Evolutionary conservation across 2,329 filamentous ascomycete species (phyloP).

Genomic region (Colletotrichum paranaense): DNA sequence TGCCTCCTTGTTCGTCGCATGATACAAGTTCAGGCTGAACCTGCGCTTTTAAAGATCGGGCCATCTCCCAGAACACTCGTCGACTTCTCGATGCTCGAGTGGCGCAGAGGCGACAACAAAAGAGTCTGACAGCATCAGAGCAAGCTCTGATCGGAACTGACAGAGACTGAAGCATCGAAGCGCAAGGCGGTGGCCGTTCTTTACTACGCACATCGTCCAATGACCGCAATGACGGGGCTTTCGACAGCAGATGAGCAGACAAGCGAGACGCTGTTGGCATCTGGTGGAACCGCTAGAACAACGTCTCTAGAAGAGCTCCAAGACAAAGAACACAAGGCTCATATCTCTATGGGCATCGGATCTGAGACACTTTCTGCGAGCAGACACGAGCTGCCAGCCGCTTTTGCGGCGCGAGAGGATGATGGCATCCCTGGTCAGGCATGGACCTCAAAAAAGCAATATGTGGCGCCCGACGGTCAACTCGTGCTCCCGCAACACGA

Average conservation of each 20-base stretch:
- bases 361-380: constrained; percentile 26
- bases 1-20: background rate
- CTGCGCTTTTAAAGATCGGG: background rate
- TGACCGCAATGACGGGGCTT: background rate
- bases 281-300: background rate
- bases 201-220: background rate
- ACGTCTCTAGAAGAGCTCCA: background rate
- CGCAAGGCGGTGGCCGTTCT: background rate
- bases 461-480: background rate
- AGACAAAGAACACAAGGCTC: background rate
- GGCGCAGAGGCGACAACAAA: background rate
- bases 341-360: background rate
- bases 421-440: constrained; percentile 5
- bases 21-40: background rate
- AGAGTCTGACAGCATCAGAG: background rate
- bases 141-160: background rate
- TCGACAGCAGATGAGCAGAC: background rate
- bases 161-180: background rate
- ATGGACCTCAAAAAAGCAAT: background rate
- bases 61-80: background rate
- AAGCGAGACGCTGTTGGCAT: background rate
- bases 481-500: background rate
- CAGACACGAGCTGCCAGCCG: background rate
- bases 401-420: background rate
- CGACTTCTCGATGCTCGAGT: background rate